Percentiles rank a stretch among this genome's conserved stretches.
phyloP scores from a whole-genome alignment of 345 rosid species.

The Rhizophora apiculata region DNA sequence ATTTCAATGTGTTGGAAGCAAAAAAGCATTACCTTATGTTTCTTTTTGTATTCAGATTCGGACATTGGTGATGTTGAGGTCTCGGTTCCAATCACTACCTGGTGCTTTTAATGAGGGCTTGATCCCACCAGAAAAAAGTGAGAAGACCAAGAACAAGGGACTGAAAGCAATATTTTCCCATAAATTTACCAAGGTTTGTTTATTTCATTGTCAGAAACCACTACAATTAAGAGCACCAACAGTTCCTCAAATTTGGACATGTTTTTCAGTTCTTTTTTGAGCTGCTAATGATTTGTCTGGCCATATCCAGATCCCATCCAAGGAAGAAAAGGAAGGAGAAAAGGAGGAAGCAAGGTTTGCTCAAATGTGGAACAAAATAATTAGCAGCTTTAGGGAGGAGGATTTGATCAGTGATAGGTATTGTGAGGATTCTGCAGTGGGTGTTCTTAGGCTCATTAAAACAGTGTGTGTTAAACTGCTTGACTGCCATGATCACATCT shows the following conservation, averaged over 20 bases:
- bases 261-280: background rate
- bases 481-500: slow-evolving; percentile 6
- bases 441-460: background rate
- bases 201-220: slow-evolving; percentile 7
- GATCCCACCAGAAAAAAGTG: slow-evolving; percentile 44
- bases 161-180: slow-evolving; percentile 41
- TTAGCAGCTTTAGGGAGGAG: slow-evolving; percentile 57
- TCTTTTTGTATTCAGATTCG: slow-evolving; percentile 28
- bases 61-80: slow-evolving; percentile 55
- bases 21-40: background rate
- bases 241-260: background rate
- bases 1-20: background rate
- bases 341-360: slow-evolving; percentile 55
- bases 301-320: slow-evolving; percentile 35
- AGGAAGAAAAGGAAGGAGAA: slow-evolving; percentile 40
- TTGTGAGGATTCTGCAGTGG: background rate
- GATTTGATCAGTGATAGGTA: slow-evolving; percentile 53
- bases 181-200: slow-evolving; percentile 38
- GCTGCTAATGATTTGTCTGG: background rate
- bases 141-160: slow-evolving; percentile 38
- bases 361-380: slow-evolving; percentile 60
- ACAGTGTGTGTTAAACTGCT: background rate
- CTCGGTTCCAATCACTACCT: slow-evolving; percentile 52
- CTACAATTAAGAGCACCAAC: background rate
- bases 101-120: slow-evolving; percentile 46